These are phyloP conservation scores for Geosmithia putterillii DNA, from an alignment of 2,329 filamentous ascomycete species.

Conservation along the genomic window DNA sequence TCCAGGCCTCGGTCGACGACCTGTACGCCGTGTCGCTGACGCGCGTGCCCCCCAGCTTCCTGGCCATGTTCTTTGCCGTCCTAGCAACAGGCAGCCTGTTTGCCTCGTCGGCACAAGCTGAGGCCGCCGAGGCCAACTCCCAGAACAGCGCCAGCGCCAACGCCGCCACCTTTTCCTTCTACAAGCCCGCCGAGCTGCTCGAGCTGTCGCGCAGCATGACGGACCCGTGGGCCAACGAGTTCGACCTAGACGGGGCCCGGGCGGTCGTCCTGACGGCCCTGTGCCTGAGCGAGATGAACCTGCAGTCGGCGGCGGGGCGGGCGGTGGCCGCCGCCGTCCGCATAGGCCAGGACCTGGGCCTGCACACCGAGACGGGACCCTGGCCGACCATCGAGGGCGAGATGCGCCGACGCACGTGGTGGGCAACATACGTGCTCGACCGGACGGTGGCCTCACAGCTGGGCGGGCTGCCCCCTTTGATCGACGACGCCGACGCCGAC, in stretches of 20 bases:
- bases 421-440: slow-evolving; percentile 85
- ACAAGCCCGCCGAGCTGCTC: slow-evolving; percentile 50
- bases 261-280: slow-evolving; percentile 62
- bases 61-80: slow-evolving; percentile 70
- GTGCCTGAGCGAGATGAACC: slow-evolving; percentile 75
- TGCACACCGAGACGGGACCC: slow-evolving; percentile 63
- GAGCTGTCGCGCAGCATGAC: slow-evolving; percentile 58
- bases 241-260: slow-evolving; percentile 64
- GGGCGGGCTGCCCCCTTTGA: slow-evolving; percentile 66
- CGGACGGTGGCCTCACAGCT: slow-evolving; percentile 69
- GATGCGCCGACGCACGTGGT: slow-evolving; percentile 83
- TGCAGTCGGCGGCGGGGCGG: slow-evolving; percentile 73
- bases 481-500: slow-evolving; percentile 83
- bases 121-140: too few relatives aligned
- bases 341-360: slow-evolving; percentile 70
- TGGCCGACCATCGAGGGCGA: slow-evolving; percentile 71
- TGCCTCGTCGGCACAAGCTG: slow-evolving; percentile 32
- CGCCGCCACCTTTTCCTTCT: slow-evolving; percentile 29
- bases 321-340: slow-evolving; percentile 75
- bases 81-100: slow-evolving; percentile 75
- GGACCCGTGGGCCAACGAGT: slow-evolving; percentile 72
- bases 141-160: too few relatives aligned
- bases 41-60: slow-evolving; percentile 52
- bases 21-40: slow-evolving; percentile 58
- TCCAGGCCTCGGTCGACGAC: slow-evolving; percentile 62